phyloP scores from a whole-genome alignment of 495 filamentous ascomycete species.

The Hamigera avellanea region DNA sequence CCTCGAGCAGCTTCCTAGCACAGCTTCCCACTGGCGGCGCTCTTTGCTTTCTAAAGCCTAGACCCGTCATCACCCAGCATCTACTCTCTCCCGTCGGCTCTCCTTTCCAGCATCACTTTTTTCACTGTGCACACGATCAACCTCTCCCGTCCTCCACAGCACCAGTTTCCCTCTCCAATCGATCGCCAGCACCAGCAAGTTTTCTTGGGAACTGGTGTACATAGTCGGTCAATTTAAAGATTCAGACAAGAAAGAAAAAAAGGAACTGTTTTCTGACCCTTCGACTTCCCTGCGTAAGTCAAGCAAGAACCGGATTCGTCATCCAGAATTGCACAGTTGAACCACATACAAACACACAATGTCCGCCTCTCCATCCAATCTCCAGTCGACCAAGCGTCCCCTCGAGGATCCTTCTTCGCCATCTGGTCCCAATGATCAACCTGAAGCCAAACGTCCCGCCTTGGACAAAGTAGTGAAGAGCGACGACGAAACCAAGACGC shows the following conservation, averaged over 20 bases:
- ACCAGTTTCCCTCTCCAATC: slow-evolving; percentile 31
- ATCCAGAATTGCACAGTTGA: slow-evolving; percentile 10
- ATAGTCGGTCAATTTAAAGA: slow-evolving; percentile 58
- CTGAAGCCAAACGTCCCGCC: slow-evolving; percentile 92
- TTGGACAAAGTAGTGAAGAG: slow-evolving; percentile 78
- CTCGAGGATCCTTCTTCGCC: slow-evolving; percentile 95
- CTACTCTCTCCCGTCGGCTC: slow-evolving; percentile 17
- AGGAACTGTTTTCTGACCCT: slow-evolving; percentile 31
- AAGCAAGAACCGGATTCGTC: slow-evolving; percentile 15
- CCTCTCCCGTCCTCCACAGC: slow-evolving; percentile 25
- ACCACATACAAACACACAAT: slow-evolving; percentile 25
- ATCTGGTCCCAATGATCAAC: slow-evolving; percentile 79
- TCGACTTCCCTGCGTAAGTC: slow-evolving; percentile 31
- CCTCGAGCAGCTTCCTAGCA: slow-evolving; percentile 14
- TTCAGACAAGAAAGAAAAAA: slow-evolving; percentile 28
- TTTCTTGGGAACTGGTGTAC: slow-evolving; percentile 90
- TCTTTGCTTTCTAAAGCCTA: slow-evolving; percentile 2
- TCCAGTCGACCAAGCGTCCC: slow-evolving; percentile 75
- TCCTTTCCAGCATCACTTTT: slow-evolving; percentile 17
- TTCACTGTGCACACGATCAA: slow-evolving; percentile 24
- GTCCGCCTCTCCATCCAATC: slow-evolving; percentile 52
- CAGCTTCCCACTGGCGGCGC: slow-evolving; percentile 10
- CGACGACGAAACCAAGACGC: slow-evolving; percentile 32
- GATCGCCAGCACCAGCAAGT: slow-evolving; percentile 69
- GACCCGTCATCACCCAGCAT: slow-evolving; percentile 15